Percentiles rank a stretch among this genome's conserved stretches.
Evolutionary conservation across 23 red algal species (phyloP).

Genomic region (Gracilariopsis chorda): DNA sequence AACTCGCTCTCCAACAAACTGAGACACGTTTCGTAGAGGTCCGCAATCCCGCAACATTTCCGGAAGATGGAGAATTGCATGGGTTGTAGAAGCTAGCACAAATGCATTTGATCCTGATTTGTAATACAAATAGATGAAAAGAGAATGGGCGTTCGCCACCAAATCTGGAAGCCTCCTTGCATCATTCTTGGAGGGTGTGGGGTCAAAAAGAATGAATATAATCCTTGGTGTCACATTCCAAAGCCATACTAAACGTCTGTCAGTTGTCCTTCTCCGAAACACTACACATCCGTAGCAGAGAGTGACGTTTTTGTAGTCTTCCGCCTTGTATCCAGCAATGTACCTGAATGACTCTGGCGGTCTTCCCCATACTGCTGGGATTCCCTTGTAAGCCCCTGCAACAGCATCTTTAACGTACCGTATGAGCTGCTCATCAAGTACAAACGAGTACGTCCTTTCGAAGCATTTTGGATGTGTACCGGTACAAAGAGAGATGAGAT

Average conservation of each 20-base stretch:
- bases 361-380: not conserved
- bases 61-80: constrained; percentile 3
- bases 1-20: not conserved
- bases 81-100: not conserved
- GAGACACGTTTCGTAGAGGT: not conserved
- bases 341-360: not conserved
- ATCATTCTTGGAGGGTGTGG: not conserved
- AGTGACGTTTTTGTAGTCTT: not conserved
- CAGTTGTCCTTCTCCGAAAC: not conserved
- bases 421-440: not conserved
- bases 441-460: not conserved
- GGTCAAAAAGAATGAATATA: not conserved
- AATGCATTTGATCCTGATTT: not conserved
- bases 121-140: not conserved
- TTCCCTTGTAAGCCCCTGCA: not conserved
- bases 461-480: not conserved
- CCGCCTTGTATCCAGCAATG: not conserved
- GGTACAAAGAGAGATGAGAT: not conserved
- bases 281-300: not conserved
- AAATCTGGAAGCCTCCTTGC: not conserved
- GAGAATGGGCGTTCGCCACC: not conserved
- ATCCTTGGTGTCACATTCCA: not conserved
- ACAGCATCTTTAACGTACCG: not conserved
- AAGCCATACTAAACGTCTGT: not conserved
- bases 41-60: not conserved